Evolutionary conservation across 139 green algal species (phyloP).

Genomic region (Picochlorum sp.): DNA sequence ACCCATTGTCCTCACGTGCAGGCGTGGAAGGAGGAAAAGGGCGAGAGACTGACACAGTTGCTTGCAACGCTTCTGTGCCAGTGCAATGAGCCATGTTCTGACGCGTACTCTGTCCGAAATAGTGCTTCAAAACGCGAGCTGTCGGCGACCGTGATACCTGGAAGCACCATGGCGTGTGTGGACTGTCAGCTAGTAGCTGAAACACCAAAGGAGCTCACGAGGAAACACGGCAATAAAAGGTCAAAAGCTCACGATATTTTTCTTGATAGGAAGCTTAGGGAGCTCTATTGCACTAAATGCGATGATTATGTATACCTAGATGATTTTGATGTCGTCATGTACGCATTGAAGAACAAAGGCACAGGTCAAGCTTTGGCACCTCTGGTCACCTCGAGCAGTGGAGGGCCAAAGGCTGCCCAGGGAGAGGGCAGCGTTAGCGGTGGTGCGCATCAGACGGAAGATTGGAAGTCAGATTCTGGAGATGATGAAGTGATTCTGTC

Average conservation of each 20-base stretch:
- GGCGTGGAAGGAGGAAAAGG: too few relatives aligned
- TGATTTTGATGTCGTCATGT: conserved; percentile 43
- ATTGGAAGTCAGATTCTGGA: not conserved
- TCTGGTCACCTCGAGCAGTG: not conserved
- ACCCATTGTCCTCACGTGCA: too few relatives aligned
- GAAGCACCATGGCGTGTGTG: not conserved
- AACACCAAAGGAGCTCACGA: not conserved
- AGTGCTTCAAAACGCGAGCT: too few relatives aligned
- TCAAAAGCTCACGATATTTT: not conserved
- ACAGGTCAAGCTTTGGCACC: conserved; percentile 7
- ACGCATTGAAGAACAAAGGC: not conserved
- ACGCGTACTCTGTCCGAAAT: too few relatives aligned
- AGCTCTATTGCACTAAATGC: conserved; percentile 70
- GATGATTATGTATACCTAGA: conserved; percentile 57
- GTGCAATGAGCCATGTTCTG: too few relatives aligned
- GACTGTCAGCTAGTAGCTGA: not conserved
- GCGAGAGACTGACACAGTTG: too few relatives aligned
- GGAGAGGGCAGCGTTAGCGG: not conserved
- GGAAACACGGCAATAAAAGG: not conserved
- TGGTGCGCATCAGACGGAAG: not conserved
- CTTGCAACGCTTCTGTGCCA: too few relatives aligned
- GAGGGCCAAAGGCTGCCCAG: not conserved
- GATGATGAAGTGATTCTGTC: not conserved
- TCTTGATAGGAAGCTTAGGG: conserved; percentile 6
- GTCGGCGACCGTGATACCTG: too few relatives aligned